A percentile compares a stretch with the other conserved stretches of the same genome.
Evolutionary conservation across 2,329 filamentous ascomycete genomes (phyloP).

Genomic region (Metarhizium robertsii): DNA sequence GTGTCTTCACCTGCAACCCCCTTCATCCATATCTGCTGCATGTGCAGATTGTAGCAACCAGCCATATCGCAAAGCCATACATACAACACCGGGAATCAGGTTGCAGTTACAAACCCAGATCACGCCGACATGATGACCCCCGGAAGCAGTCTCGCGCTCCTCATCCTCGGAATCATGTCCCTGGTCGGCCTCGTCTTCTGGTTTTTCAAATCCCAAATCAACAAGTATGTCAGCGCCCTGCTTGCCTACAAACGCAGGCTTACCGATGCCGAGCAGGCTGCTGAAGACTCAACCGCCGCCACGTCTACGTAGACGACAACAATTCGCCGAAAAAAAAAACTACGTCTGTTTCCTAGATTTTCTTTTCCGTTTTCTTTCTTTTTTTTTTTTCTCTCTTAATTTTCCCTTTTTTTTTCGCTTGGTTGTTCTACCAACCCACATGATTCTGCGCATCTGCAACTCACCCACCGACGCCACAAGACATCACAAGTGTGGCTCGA

Average conservation of each 20-base stretch:
- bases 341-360: no score
- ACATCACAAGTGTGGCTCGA: not conserved
- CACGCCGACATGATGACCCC: conserved; percentile 6
- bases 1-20: not conserved
- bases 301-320: not conserved
- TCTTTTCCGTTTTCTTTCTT: no score
- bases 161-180: conserved; percentile 21
- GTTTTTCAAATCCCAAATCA: conserved; percentile 19
- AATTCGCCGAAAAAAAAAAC: no score
- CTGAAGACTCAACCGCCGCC: not conserved
- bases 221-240: conserved; percentile 19
- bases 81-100: no score
- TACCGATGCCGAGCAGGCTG: not conserved
- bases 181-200: conserved; percentile 20
- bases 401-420: not conserved
- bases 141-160: conserved; percentile 18
- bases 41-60: not conserved
- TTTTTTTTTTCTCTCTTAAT: not conserved
- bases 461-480: not conserved
- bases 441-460: not conserved
- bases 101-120: no score
- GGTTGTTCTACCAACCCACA: not conserved
- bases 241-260: conserved; percentile 10
- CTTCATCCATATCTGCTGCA: not conserved
- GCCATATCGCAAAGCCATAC: not conserved